Evolutionary conservation across 148 eudicot genomes (phyloP), one percentile per base, ranked within the genome.

Genomic region (Camellia lanceoleosa): DNA sequence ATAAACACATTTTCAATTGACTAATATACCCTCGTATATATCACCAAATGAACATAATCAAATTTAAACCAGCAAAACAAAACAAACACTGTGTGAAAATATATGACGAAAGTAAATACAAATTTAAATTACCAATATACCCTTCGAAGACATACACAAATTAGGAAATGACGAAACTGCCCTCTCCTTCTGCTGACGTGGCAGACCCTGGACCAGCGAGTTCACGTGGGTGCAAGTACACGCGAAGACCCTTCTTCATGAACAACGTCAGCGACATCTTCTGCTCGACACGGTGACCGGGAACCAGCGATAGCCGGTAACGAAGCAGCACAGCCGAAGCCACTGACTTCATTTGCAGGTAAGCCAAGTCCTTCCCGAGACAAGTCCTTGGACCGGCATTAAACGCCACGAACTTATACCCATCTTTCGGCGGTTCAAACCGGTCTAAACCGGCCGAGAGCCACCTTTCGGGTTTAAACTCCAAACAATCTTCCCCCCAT

Each of bases 401-500:
- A 59, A 94, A 94, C 1, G 98, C 97, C 80, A 92, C 92, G 63
- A 94, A 94, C 80, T 85, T 91, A 38, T 93, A 91, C 74, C 88
- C 94, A 58, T 93, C 95, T 47, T 90, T 87, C 0, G 93, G 96
- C 58, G 86, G 76, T 64, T 92, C 96, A 47, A 94, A 92, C 82
- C 84, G 84, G 84, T 87, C 87, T 11, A 75, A 71, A 0, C 52
- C 63, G 59, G 80, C 76, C 79, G 89, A 77, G 15, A 95, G 72
- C 98, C 98, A 95, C 71, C 97, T 81, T 81, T 95, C 97, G 18
- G 97, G 98, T 72, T 88, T 91, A 44, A 95, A 95, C 76, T 95
- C 96, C 86, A 87, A 55, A 82, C 97, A 95, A 58, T 95, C 97
- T 49, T 93, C 94, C 0, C 98, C 98, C 98, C 98, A 95, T 10